Evolutionary conservation across 805 yeast genomes (phyloP), one percentile per base, ranked within the genome.

Genomic region (Saturnispora galanensis): DNA sequence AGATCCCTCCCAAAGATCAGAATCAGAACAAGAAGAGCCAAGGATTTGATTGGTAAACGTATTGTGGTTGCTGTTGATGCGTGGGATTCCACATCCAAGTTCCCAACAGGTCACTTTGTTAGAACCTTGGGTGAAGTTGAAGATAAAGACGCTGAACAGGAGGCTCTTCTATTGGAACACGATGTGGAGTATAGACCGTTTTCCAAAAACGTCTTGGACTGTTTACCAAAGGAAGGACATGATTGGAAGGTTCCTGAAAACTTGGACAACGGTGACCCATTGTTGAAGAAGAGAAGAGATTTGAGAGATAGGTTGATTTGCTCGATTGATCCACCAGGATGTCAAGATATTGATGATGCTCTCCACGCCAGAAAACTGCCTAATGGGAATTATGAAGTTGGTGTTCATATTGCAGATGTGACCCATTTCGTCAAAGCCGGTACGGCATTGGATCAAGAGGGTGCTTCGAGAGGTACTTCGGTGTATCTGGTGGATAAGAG

Each of bases 321-420:
- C 62, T 84, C 95, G 18, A 93, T 93, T 54, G 99, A 93, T 70
- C 99, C 99, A 9, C 97, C 97, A 2, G 82, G 84, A 29, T 90
- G 97, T 78, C 97, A 89, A 52, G 99, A 93, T 76, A 93, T 93
- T 56, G 99, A 93, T 68, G 96, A 93, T 68, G 98, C 99, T 1
- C 69, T 93, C 40, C 99, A 93, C 59, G 97, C 97, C 0, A 68
- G 74, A 50, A 60, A 61, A 44, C 71, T 93, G 41, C 88, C 95
- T 1, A 93, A 93, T 61, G 98, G 98, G 0, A 86, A 90, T 60
- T 88, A 76, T 69, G 96, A 93, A 62, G 95, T 93, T 46, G 99
- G 99, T 58, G 99, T 93, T 29, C 99, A 93, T 59, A 93, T 93
- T 68, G 99, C 99, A 9, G 99, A 93, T 66, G 99, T 93, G 29